These are phyloP conservation scores for Aspergillus sp. DNA, from an alignment of 2,329 filamentous ascomycete species.

Conservation along the genomic window DNA sequence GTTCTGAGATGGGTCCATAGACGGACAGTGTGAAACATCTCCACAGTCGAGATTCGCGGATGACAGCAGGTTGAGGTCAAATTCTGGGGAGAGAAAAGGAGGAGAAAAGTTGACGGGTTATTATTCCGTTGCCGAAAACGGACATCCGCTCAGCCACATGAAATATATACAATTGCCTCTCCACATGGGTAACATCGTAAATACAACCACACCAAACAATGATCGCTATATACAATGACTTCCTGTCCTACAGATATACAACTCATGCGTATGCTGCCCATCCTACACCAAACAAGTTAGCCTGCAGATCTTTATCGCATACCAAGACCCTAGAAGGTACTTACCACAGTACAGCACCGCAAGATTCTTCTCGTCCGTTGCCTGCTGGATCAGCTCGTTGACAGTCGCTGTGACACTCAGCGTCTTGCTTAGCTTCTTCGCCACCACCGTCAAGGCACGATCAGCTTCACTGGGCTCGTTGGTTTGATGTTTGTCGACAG, in stretches of 20 bases:
- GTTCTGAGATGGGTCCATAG: background rate
- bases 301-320: background rate
- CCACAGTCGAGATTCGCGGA: background rate
- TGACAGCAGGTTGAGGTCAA: background rate
- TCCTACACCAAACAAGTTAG: slow-evolving; percentile 29
- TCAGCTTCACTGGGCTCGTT: slow-evolving; percentile 78
- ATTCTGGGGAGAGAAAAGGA: background rate
- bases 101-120: background rate
- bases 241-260: background rate
- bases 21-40: background rate
- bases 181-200: too few relatives aligned
- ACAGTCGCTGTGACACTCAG: slow-evolving; percentile 93
- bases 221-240: background rate
- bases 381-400: slow-evolving; percentile 94
- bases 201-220: background rate
- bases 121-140: background rate
- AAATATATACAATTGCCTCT: background rate
- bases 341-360: slow-evolving; percentile 81
- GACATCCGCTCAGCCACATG: background rate
- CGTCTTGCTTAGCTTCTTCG: slow-evolving; percentile 93
- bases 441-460: slow-evolving; percentile 84
- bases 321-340: slow-evolving; percentile 26
- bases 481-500: slow-evolving; percentile 36
- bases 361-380: slow-evolving; percentile 87
- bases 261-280: slow-evolving; percentile 51